These are phyloP conservation scores for Pleurotus ostreatus DNA, from an alignment of 768 basidiomycete species.

Conservation along the genomic window DNA sequence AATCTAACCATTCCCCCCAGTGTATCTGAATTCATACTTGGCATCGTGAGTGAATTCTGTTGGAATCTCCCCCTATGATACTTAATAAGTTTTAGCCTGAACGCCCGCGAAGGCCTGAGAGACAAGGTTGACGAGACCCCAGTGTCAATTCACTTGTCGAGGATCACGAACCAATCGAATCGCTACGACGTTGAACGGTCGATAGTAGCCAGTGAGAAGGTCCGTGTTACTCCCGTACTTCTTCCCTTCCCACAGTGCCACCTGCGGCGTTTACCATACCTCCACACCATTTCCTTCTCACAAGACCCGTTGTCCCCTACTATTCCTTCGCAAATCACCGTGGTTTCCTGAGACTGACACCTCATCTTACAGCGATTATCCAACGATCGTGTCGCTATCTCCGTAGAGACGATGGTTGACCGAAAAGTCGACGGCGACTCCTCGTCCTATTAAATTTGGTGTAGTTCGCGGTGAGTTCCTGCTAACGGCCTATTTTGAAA, in stretches of 20 bases:
- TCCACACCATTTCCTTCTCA: not conserved
- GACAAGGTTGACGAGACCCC: constrained; percentile 6
- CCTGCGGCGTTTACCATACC: not conserved
- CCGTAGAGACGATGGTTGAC: constrained; percentile 8
- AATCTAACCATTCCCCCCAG: not conserved
- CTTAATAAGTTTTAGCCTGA: not conserved
- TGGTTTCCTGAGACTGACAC: constrained; percentile 1
- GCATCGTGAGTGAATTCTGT: constrained; percentile 5
- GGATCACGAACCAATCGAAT: constrained; percentile 3
- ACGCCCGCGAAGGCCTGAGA: constrained; percentile 6
- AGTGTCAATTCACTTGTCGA: constrained; percentile 8
- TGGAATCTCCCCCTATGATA: not conserved
- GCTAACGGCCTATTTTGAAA: no score
- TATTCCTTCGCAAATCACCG: not conserved
- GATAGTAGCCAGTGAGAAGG: constrained; percentile 5
- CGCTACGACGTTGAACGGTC: constrained; percentile 5
- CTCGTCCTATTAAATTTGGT: not conserved
- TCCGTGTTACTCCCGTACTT: not conserved
- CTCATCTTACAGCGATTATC: not conserved
- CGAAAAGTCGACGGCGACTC: constrained; percentile 4
- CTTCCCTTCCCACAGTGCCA: not conserved
- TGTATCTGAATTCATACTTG: constrained; percentile 8
- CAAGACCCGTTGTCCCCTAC: not conserved
- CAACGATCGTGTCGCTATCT: constrained; percentile 7
- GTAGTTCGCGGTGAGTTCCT: not conserved